Base-by-base conservation (phyloP, 176 grass and related monocot genomes). In the Alopecurus myosuroides region DNA sequence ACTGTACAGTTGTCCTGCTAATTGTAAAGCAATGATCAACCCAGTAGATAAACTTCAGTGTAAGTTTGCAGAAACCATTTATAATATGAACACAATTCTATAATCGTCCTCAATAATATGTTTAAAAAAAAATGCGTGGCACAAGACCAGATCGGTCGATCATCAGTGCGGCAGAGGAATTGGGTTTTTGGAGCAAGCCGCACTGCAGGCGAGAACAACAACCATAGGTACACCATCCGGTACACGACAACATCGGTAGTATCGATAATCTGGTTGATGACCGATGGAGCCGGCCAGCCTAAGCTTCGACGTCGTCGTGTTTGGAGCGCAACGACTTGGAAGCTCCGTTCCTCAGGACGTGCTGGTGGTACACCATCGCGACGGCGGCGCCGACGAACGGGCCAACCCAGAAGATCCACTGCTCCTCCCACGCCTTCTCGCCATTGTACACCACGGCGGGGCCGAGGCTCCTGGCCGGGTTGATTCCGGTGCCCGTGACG, bases 401-500 rank as follows among this genome's bases (percentile, higher is more conserved):
- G 1, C 83, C 83, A 4, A 85, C 83, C 83, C 74, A 85, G 83
- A 85, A 78, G 1, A 85, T 78, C 74, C 60, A 78, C 11, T 78
- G 83, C 40, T 85, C 74, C 7, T 69, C 74, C 83, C 83, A 85
- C 1, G 83, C 46, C 74, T 78, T 85, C 7, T 2, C 0, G 28
- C 34, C 26, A 22, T 76, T 84, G 70, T 84, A 76, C 3, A 62
- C 69, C 0, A 84, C 55, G 20, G 82, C 56, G 0, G 82, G 51
- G 7, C 46, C 66, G 81, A 97, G 90, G 84, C 92, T 97, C 77
- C 95, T 84, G 0, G 92, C 95, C 12, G 95, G 95, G 88, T 97
- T 97, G 92, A 97, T 97, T 63, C 95, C 95, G 23, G 95, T 97
- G 74, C 95, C 95, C 29, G 95, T 97, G 90, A 97, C 93, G 81